Evolutionary conservation across 2,329 filamentous ascomycete species (phyloP).

Genomic region (Botryotinia narcissicola): DNA sequence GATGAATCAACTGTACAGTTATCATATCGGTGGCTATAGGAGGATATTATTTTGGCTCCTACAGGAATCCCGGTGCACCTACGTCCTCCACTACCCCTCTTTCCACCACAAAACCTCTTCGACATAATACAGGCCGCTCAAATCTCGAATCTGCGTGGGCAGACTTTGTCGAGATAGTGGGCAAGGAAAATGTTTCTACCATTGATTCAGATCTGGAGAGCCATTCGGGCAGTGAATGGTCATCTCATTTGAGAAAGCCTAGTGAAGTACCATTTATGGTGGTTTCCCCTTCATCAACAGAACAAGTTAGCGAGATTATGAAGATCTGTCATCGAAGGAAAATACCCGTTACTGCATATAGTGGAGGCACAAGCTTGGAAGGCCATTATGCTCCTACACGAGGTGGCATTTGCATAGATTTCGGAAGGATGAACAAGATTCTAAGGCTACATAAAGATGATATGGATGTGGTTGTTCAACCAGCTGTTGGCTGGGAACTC

Average conservation of each 20-base stretch:
- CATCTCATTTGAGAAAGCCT: constrained; percentile 52
- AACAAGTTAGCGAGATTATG: constrained; percentile 84
- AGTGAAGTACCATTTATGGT: constrained; percentile 63
- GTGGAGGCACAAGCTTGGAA: constrained; percentile 84
- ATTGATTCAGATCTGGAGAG: constrained; percentile 51
- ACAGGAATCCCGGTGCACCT: constrained; percentile 50
- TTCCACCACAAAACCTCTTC: constrained; percentile 48
- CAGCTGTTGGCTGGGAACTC: constrained; percentile 81
- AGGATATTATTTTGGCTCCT: constrained; percentile 57
- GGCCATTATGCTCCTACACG: constrained; percentile 82
- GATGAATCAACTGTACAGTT: constrained; percentile 27
- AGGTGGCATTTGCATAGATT: constrained; percentile 83
- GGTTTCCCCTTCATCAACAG: constrained; percentile 72
- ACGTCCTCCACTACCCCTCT: constrained; percentile 60
- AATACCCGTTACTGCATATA: constrained; percentile 85
- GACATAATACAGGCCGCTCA: constrained; percentile 57
- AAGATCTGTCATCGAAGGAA: constrained; percentile 77
- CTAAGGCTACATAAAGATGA: constrained; percentile 74
- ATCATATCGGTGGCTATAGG: constrained; percentile 32
- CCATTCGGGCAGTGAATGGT: constrained; percentile 63
- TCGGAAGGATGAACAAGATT: constrained; percentile 80
- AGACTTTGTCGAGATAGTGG: constrained; percentile 64
- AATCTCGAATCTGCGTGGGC: constrained; percentile 69
- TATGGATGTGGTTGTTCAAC: constrained; percentile 73
- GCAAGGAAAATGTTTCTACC: constrained; percentile 64